Evolutionary conservation across 2,329 filamentous ascomycete species (phyloP), one percentile per base, ranked within the genome.

Genomic region (Verticillium alfalfae): DNA sequence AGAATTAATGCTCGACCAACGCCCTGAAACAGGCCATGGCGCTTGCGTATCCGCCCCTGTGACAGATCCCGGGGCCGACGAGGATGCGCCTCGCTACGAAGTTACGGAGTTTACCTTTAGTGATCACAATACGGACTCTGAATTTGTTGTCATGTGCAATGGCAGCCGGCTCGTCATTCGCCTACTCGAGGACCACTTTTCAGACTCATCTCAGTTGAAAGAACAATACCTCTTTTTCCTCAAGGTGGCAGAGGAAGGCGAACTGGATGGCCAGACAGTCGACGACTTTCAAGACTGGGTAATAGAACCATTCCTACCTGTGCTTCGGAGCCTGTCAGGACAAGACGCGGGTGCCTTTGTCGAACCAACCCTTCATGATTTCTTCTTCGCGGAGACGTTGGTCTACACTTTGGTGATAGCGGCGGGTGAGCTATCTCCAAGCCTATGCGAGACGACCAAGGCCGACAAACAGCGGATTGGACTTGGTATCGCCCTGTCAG

Each of bases 221-320:
- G 60, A 67, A 38, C 58, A 62, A 41, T 70, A 69, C 57, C 61
- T 66, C 7, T 69, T 67, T 39, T 69, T 66, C 56, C 39, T 71
- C 3, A 39, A 63, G 18, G 68, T 69, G 5, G 65, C 63, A 18
- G 63, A 67, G 12, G 58, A 69, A 9, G 65, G 61, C 34, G 66
- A 67, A 62, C 56, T 69, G 2, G 64, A 68, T 56, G 66, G 66
- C 9, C 60, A 63, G 41, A 66, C 65, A 18, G 64, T 67, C 18
- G 66, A 70, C 10, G 68, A 69, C 61, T 67, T 70, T 34, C 68
- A 65, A 52, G 64, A 67, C 26, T 69, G 67, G 67, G 58, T 65
- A 16, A 49, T 56, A 2, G 63, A 64, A 57, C 68, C 67, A 34
- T 59, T 69, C 12, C 56, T 66, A 2, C 63, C 67, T 7, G 6